Evolutionary conservation across 1,284 basidiomycete species (phyloP).

Genomic region (Pascua sp.): DNA sequence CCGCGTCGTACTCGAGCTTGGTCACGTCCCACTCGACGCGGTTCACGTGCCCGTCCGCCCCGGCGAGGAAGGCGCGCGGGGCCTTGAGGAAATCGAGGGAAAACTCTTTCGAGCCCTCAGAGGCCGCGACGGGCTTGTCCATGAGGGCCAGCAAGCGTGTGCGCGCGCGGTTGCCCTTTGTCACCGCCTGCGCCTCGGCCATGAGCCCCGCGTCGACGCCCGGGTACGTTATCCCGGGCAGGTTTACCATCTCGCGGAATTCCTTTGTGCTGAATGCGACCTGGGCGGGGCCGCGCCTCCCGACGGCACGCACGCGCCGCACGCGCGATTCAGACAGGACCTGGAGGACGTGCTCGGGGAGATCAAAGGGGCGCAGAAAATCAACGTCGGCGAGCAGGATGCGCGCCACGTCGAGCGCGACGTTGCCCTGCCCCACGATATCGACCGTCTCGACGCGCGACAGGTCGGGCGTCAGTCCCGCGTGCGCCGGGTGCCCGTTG

Average conservation of each 20-base stretch:
- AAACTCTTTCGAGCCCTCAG: conserved; percentile 59
- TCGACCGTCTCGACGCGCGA: conserved; percentile 66
- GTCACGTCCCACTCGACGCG: conserved; percentile 43
- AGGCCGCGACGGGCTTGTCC: conserved; percentile 29
- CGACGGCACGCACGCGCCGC: conserved; percentile 76
- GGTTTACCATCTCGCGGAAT: conserved; percentile 79
- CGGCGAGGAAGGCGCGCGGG: conserved; percentile 57
- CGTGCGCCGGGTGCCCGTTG: conserved; percentile 74
- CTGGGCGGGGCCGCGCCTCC: conserved; percentile 80
- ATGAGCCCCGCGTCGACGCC: conserved; percentile 41
- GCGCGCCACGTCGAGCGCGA: conserved; percentile 88
- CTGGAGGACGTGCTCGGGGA: conserved; percentile 72
- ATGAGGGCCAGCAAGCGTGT: conserved; percentile 54
- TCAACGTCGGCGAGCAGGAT: conserved; percentile 72
- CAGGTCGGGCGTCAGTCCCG: conserved; percentile 54
- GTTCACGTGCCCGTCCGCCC: conserved; percentile 42
- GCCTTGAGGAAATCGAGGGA: conserved; percentile 75
- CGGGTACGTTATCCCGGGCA: conserved; percentile 59
- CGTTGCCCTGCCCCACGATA: conserved; percentile 93
- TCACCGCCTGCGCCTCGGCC: conserved; percentile 40
- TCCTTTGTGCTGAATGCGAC: conserved; percentile 94
- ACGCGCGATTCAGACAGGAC: conserved; percentile 58
- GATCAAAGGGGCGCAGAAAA: conserved; percentile 68
- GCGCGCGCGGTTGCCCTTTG: conserved; percentile 50
- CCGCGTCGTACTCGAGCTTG: conserved; percentile 27